Base-by-base conservation (phyloP, 108 stramenopile species). In the Pseudonitzschia pungens region DNA sequence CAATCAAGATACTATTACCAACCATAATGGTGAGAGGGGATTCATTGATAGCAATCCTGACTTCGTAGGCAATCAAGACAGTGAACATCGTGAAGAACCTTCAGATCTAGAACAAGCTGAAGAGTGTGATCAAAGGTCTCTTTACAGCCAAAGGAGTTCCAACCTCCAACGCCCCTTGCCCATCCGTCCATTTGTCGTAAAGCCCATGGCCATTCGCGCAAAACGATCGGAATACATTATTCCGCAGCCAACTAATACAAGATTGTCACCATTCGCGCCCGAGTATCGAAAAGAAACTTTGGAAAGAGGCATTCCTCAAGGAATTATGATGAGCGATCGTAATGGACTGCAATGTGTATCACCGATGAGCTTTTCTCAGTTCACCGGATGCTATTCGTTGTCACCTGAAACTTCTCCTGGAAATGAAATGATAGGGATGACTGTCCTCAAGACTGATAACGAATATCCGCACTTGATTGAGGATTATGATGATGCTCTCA, bases 311-410 rank as follows among this genome's bases (percentile, higher is more conserved):
- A 55, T 74, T 32, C 74, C 74, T 57, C 66, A 53, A 66, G 65
- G 55, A 22, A 67, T 74, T 43, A 44, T 58, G 20, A 58, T 41
- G 15, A 26, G 12, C 1, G 6, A 33, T n/a, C 15, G 29, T 33
- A 24, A 40, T 10, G 4, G 32, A 2, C 22, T 1, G 15, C 40
- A 33, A 43, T 24, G 22, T 51, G 66, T 74, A 9, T 74, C 74
- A 26, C 74, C 74, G 54, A 74, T 74, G 65, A 68, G 65, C 55
- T 67, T 15, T 27, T 67, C 73, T 74, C 65, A 41, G n/a, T 11
- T 50, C 18, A 22, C 41, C 24, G 54, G 26, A 24, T 65, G 4
- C 59, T 36, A 36, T 36, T 55, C 24, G 58, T 32, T 18, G 21
- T 45, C 66, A 44, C 44, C 51, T 10, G 16, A n/a, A n/a, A n/a